A percentile compares a stretch with the other conserved stretches of the same genome.
Evolutionary conservation across 78 protist species (phyloP).

Genomic region (Dictyostelium intermedium): DNA sequence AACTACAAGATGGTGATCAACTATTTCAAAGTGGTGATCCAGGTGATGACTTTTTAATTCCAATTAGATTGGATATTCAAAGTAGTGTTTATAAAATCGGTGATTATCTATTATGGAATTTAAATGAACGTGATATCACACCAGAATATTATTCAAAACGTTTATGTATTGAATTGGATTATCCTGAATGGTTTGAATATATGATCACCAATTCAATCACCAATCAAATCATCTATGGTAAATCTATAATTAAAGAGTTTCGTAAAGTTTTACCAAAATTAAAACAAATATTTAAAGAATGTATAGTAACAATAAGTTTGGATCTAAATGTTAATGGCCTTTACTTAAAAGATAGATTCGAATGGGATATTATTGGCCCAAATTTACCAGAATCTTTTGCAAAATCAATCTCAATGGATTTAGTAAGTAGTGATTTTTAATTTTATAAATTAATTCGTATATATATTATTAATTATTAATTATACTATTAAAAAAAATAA

Average conservation of each 20-base stretch:
- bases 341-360: conserved; percentile 42
- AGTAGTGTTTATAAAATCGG: conserved; percentile 11
- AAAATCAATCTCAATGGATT: conserved; percentile 39
- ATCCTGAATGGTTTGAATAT: conserved; percentile 65
- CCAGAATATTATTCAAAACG: conserved; percentile 51
- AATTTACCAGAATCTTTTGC: conserved; percentile 60
- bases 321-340: conserved; percentile 60
- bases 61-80: conserved; percentile 51
- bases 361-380: conserved; percentile 65
- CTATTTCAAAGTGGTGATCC: not conserved
- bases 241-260: conserved; percentile 15
- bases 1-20: not conserved
- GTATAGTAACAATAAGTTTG: conserved; percentile 4
- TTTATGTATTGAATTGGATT: conserved; percentile 52
- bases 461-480: too few species aligned
- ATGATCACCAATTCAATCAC: not conserved
- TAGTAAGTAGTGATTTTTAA: not conserved
- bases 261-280: conserved; percentile 20
- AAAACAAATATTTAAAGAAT: not conserved
- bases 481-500: too few species aligned
- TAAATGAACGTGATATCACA: conserved; percentile 43
- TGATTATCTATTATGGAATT: conserved; percentile 57
- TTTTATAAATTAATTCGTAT: too few species aligned
- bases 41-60: conserved; percentile 49
- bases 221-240: conserved; percentile 16